Evolutionary conservation across 1,139 yeast species (phyloP), one percentile per base, ranked within the genome.

Genomic region (Suhomyces coccinellae): DNA sequence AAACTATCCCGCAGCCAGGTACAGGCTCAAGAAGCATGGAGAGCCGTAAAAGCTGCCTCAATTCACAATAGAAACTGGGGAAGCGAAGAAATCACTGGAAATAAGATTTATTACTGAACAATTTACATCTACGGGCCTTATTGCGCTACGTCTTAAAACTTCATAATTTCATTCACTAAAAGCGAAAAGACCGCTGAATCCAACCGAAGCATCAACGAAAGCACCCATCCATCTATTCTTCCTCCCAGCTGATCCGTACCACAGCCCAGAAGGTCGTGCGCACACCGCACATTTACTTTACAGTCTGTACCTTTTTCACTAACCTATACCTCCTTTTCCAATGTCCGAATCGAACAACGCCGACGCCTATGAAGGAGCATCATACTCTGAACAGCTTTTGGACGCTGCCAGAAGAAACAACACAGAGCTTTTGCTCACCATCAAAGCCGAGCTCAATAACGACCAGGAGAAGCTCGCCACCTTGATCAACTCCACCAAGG

Each of bases 331-430:
- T 34, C 36, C 36, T 24, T 24, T 24, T 27, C 22, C 13, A 28
- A 36, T 45, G 46, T 29, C 45, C 20, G 40, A 41, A 42, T 29
- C 36, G 27, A 44, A 36, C 44, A 34, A 33, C 26, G 66, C 65
- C 30, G 97, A 97, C 31, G 97, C 97, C 6, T 75, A 14, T 13
- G 69, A 66, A 32, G 97, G 97, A 30, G 98, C 97, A 6, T 75
- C 87, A 3, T 76, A 76, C 49, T 66, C 78, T 12, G 97, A 93
- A 62, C 97, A 88, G 66, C 69, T 93, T 44, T 73, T 91, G 44
- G 98, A 91, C 57, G 83, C 93, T 7, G 84, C 95, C 13, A 83
- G 98, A 62, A 77, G 97, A 67, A 87, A 93, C 71, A 93, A 93
- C 64, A 77, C 82, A 2, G 96, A 88, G 51, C 77, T 91, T 41